Percentiles rank a stretch among this genome's conserved stretches.
Conservation (phyloP, 208 protist genomes). For the Acanthamoeba healyi region DNA sequence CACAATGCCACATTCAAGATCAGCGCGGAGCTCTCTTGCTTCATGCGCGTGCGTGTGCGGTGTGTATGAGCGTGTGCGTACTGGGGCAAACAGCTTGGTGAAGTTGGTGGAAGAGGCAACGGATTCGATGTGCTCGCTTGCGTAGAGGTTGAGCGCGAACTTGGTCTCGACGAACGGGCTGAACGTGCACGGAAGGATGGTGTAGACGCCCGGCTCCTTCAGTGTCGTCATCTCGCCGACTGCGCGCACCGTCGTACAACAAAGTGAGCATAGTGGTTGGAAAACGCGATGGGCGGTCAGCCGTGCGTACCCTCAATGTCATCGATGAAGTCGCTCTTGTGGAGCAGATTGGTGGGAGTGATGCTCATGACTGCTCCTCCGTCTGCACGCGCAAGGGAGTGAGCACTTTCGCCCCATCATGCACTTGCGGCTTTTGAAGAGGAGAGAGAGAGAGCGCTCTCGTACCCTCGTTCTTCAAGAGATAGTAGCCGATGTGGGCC, state of each 20-base stretch:
- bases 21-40: too few relatives aligned
- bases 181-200: slow-evolving; percentile 68
- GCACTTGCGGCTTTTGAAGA: background rate
- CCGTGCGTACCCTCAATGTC: slow-evolving; percentile 23
- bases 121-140: background rate
- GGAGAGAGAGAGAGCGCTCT: background rate
- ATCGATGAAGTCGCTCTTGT: slow-evolving; percentile 67
- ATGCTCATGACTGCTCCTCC: slow-evolving; percentile 14
- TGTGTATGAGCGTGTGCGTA: background rate
- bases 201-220: slow-evolving; percentile 54
- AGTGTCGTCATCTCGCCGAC: slow-evolving; percentile 12
- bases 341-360: background rate
- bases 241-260: background rate
- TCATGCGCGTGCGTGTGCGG: background rate
- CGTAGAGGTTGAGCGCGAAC: slow-evolving; percentile 57
- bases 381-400: background rate
- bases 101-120: background rate
- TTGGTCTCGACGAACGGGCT: background rate
- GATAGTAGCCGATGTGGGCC: slow-evolving; percentile 60
- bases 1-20: too few relatives aligned
- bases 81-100: background rate
- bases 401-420: background rate
- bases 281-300: background rate
- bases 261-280: background rate
- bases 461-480: slow-evolving; percentile 29